Evolutionary conservation across 2,329 filamentous ascomycete species (phyloP), one percentile per base, ranked within the genome.

Genomic region (Teratosphaeria nubilosa): DNA sequence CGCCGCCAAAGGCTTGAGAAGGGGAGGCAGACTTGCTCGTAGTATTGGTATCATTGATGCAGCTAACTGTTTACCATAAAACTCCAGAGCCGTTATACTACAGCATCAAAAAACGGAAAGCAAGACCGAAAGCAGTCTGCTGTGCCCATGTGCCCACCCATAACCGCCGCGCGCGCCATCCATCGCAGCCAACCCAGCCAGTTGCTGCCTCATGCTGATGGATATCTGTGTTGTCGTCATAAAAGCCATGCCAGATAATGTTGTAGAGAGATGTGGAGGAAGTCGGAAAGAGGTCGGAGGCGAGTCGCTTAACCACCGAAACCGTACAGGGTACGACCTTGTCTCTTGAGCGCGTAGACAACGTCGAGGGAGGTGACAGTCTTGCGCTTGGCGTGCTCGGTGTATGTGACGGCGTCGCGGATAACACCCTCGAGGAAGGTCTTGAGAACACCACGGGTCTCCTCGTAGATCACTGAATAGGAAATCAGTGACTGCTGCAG

Each of bases 381-480:
- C 82, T 86, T 86, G 77, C 86, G 83, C 85, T 90, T 89, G 76
- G 85, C 85, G 82, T 90, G 86, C 80, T 90, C 86, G 68, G 86
- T 90, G 81, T 90, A 90, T 73, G 86, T 90, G 78, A 89, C 84
- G 63, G 86, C 85, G 70, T 89, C 86, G 76, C 86, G 83, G 73
- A 90, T 90, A 76, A 90, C 86, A 75, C 85, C 82, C 78, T 90
- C 87, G 69, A 90, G 86, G 85, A 90, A 90, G 76, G 86, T 86
- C 84, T 90, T 90, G 70, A 90, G 82, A 70, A 90, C 87, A 82
- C 86, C 86, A 73, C 87, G 86, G 70, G 87, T 90, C 81, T 90
- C 85, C 75, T 88, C 86, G 81, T 90, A 90, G 80, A 90, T 90
- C 86, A 88, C 81, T 82, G 67, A 27, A 54, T 30, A 31, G 57